phyloP scores from a whole-genome alignment of 768 basidiomycete species.

The Lanmaoa rubissima region DNA sequence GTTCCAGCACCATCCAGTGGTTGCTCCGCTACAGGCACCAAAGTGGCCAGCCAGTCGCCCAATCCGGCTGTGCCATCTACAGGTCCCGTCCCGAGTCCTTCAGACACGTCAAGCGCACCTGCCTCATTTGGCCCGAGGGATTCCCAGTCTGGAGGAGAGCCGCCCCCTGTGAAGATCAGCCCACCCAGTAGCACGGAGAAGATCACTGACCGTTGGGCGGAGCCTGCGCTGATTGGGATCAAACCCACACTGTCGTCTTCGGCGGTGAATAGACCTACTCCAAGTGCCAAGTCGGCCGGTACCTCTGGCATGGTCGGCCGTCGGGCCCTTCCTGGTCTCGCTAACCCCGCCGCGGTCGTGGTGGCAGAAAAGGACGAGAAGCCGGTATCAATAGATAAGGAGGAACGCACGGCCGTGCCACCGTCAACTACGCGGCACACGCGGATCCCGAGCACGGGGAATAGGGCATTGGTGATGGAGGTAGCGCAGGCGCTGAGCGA shows the following conservation, averaged over 20 bases:
- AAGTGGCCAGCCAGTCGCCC: background rate
- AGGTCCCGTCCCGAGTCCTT: constrained; percentile 1
- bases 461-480: constrained; percentile 74
- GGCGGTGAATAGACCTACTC: background rate
- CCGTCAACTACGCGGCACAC: constrained; percentile 42
- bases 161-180: constrained; percentile 4
- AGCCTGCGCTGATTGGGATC: constrained; percentile 32
- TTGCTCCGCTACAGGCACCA: background rate
- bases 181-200: constrained; percentile 12
- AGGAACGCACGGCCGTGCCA: constrained; percentile 13
- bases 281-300: constrained; percentile 13
- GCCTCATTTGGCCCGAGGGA: background rate
- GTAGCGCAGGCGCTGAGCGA: constrained; percentile 62
- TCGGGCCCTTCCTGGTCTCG: constrained; percentile 43
- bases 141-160: background rate
- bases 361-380: constrained; percentile 7
- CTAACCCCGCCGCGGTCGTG: constrained; percentile 6
- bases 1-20: background rate
- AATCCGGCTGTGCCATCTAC: background rate
- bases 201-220: constrained; percentile 34
- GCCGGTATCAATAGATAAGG: constrained; percentile 17
- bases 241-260: constrained; percentile 19
- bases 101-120: background rate
- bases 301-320: constrained; percentile 35
- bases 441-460: constrained; percentile 68